Conservation (phyloP, 257 asterid genomes). For the Apocynum venetum region DNA sequence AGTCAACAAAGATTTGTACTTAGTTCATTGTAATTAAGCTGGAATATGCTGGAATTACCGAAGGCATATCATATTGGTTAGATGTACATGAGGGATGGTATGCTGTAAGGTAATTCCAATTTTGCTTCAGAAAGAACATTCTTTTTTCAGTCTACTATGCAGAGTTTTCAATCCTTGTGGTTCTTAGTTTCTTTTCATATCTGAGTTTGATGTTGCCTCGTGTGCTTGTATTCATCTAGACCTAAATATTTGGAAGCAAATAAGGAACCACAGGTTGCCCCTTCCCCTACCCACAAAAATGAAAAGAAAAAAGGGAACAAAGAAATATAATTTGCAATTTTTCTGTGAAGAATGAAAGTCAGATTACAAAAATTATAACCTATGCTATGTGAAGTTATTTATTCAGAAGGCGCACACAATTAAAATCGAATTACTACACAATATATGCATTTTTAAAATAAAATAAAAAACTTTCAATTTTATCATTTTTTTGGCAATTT, state of each 20-base stretch:
- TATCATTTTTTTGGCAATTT: too few species aligned
- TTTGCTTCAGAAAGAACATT: slow-evolving; percentile 5
- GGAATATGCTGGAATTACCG: neutral
- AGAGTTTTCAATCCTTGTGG: neutral
- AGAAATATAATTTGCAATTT: neutral
- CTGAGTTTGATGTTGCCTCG: neutral
- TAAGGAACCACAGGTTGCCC: neutral
- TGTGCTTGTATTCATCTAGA: neutral
- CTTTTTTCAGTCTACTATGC: neutral
- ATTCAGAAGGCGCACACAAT: too few species aligned
- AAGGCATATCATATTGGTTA: neutral
- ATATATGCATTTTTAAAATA: too few species aligned
- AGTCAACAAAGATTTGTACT: neutral
- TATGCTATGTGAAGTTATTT: too few species aligned
- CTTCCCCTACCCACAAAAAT: neutral
- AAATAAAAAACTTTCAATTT: too few species aligned
- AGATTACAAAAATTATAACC: neutral
- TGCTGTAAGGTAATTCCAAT: neutral
- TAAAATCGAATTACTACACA: too few species aligned
- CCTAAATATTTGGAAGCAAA: neutral
- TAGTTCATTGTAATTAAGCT: neutral
- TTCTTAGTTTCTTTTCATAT: neutral
- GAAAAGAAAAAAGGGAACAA: too few species aligned
- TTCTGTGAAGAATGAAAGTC: neutral
- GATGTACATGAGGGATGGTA: neutral